phyloP scores from a whole-genome alignment of 805 yeast species.

The Metschnikowia koreensis region DNA sequence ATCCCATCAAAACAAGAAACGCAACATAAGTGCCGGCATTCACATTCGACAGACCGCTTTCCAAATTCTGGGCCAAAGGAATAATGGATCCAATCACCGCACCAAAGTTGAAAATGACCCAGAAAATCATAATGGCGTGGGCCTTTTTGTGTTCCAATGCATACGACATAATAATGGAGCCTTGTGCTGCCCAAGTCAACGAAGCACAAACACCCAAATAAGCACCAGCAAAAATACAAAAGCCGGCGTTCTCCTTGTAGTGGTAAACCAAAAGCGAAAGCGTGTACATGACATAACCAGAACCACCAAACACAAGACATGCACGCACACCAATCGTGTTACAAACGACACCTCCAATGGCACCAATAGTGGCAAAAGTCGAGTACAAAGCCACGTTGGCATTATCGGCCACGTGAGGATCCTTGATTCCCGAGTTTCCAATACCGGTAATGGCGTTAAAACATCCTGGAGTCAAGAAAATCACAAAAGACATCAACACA shows the following conservation, averaged over 20 bases:
- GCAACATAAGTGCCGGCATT: slow-evolving; percentile 54
- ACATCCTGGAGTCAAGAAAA: slow-evolving; percentile 54
- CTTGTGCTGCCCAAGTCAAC: slow-evolving; percentile 59
- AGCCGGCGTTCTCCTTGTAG: slow-evolving; percentile 47
- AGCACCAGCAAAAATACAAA: slow-evolving; percentile 56
- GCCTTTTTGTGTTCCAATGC: slow-evolving; percentile 56
- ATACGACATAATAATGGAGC: slow-evolving; percentile 55
- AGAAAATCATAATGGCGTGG: slow-evolving; percentile 50
- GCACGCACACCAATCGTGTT: slow-evolving; percentile 48
- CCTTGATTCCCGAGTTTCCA: slow-evolving; percentile 46
- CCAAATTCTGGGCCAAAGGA: slow-evolving; percentile 54
- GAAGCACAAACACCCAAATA: slow-evolving; percentile 56
- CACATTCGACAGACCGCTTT: slow-evolving; percentile 31
- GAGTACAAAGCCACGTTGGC: slow-evolving; percentile 53
- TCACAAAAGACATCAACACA: slow-evolving; percentile 44
- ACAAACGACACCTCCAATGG: slow-evolving; percentile 55
- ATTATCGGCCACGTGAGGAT: slow-evolving; percentile 42
- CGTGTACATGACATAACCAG: slow-evolving; percentile 54
- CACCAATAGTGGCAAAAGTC: slow-evolving; percentile 57
- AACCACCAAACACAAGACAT: slow-evolving; percentile 50
- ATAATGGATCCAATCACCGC: slow-evolving; percentile 58
- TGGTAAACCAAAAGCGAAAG: slow-evolving; percentile 50
- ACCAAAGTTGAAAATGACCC: slow-evolving; percentile 62
- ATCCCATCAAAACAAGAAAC: slow-evolving; percentile 49
- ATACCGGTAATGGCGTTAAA: slow-evolving; percentile 51